Evolutionary conservation across 1,284 basidiomycete genomes (phyloP).

Genomic region (Exobasidium rhododendri): DNA sequence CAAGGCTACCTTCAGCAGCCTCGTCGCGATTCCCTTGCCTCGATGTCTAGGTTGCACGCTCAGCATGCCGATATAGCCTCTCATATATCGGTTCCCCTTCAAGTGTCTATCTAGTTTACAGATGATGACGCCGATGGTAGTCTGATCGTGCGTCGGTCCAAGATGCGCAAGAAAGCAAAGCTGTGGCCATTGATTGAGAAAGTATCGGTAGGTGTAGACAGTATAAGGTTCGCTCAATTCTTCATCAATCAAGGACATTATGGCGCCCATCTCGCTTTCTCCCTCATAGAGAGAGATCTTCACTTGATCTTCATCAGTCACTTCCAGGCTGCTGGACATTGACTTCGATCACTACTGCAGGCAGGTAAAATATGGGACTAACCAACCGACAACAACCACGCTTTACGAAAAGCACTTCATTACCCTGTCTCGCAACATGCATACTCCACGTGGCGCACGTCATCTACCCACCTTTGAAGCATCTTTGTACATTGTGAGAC

Average conservation of each 20-base stretch:
- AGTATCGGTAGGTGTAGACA: constrained; percentile 71
- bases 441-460: too few relatives aligned
- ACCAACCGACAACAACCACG: too few relatives aligned
- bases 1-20: constrained; percentile 61
- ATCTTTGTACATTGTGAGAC: too few relatives aligned
- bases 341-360: too few relatives aligned
- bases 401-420: too few relatives aligned
- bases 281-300: constrained; percentile 63
- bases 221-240: constrained; percentile 85
- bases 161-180: constrained; percentile 74
- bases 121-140: constrained; percentile 71
- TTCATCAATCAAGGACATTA: constrained; percentile 49
- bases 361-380: too few relatives aligned
- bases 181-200: constrained; percentile 88
- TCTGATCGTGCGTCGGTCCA: neutral
- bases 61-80: constrained; percentile 98
- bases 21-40: constrained; percentile 65
- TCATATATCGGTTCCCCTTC: constrained; percentile 59
- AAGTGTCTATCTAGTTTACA: constrained; percentile 89
- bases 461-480: too few relatives aligned
- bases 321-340: neutral
- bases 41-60: constrained; percentile 27
- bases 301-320: neutral
- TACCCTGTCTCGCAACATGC: too few relatives aligned
- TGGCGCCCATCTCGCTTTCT: constrained; percentile 59